Conservation (phyloP, 2,329 filamentous ascomycete genomes). For the Metarhizium album region DNA sequence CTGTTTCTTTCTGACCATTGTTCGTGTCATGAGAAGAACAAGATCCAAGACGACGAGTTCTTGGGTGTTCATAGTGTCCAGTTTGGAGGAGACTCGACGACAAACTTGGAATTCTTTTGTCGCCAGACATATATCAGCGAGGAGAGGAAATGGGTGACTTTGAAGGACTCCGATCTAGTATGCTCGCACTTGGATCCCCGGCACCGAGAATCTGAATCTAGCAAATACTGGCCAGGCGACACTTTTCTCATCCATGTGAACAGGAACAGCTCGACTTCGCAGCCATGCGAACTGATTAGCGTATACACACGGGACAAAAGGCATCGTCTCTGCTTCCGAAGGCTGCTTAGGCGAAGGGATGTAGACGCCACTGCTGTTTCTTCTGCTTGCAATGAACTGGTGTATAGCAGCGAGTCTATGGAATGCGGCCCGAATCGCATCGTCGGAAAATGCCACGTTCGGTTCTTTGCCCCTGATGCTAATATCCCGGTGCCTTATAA, state of each 20-base stretch:
- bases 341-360: constrained; percentile 37
- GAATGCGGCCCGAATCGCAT: constrained; percentile 31
- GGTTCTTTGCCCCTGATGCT: constrained; percentile 36
- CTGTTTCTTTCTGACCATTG: constrained; percentile 70
- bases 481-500: constrained; percentile 53
- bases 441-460: constrained; percentile 46
- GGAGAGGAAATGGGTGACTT: constrained; percentile 50
- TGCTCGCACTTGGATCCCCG: constrained; percentile 32
- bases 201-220: constrained; percentile 7
- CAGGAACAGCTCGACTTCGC: constrained; percentile 27
- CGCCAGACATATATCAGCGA: constrained; percentile 56
- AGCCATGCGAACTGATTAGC: constrained; percentile 49
- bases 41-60: constrained; percentile 45
- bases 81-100: constrained; percentile 41
- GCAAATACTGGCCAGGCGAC: constrained; percentile 40
- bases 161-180: constrained; percentile 41
- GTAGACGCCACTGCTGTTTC: constrained; percentile 21
- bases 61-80: constrained; percentile 45
- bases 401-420: constrained; percentile 39
- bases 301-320: neutral
- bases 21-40: constrained; percentile 44
- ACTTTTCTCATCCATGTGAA: constrained; percentile 41
- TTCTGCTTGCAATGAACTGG: constrained; percentile 44
- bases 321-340: constrained; percentile 29
- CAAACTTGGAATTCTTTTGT: constrained; percentile 49